Base-by-base conservation (phyloP, 208 protist genomes). In the Acanthamoeba rhysodes region DNA sequence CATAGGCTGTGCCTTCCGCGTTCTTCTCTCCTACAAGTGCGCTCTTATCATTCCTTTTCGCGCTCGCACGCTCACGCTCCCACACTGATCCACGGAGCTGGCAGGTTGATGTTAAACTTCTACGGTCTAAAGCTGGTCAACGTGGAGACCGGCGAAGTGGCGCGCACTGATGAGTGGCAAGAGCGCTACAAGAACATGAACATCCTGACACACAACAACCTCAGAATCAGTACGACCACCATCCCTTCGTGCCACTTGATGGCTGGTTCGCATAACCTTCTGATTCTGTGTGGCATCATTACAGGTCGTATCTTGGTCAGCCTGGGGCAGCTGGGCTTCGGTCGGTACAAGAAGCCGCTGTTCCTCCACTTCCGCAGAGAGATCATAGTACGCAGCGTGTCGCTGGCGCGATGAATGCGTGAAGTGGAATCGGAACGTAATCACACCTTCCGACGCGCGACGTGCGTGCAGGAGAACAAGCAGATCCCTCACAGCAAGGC, bases 71-170 rank as follows among this genome's bases (percentile, higher is more conserved):
- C 34, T 22, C 74, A 84, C 14, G 41, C 41, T 45, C 41, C 9
- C 41, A 5, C 41, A 5, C 18, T 24, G 27, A 70, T 70, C 29
- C 9, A 41, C 24, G 8, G 16, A 10, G 32, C 66, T 34, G 6
- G 24, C 22, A 93, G 87, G 59, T 24, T 93, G 87, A 93, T 93
- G 87, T 12, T 93, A 0, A 93, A 93, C 62, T 93, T 93, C 27
- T 93, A 93, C 41, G 62, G 87, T 12, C 16, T 93, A 4, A 68
- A 57, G 20, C 53, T 93, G 20, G 34, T 93, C n/a, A 55, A 93
- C 20, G 22, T 57, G 24, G 41, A 70, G 55, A 78, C 87, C 4
- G 87, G 87, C 6, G 62, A 93, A n/a, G 37, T 93, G 10, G 87
- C 12, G 6, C 34, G 87, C 55, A 93, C 53, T 4, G 62, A 70